These are phyloP conservation scores for Eimeria necatrix DNA, from an alignment of 169 alveolate species.

Conservation along the genomic window DNA sequence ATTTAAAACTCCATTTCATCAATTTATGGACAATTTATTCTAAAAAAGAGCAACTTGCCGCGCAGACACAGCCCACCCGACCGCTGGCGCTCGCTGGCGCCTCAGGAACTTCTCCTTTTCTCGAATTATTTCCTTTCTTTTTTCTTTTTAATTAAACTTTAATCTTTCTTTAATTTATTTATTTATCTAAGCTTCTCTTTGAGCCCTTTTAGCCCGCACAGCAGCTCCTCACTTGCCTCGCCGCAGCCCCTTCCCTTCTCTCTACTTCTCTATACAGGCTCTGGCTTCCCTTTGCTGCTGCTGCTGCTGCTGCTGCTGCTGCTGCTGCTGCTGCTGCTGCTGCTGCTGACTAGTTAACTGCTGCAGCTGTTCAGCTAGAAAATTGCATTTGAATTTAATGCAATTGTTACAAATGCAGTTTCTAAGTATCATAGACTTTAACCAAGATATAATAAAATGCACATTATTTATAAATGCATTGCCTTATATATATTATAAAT, in stretches of 20 bases:
- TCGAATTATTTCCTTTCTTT: background rate
- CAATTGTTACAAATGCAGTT: background rate
- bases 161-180: background rate
- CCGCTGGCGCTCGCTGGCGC: too few species aligned
- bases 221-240: background rate
- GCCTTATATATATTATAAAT: too few species aligned
- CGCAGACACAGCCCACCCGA: too few species aligned
- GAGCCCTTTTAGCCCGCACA: background rate
- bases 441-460: too few species aligned
- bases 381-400: background rate
- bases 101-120: too few species aligned
- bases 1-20: too few species aligned
- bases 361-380: background rate
- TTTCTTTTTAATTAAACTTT: background rate
- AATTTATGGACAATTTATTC: too few species aligned
- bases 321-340: conserved; percentile 29
- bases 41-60: too few species aligned
- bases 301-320: conserved; percentile 43
- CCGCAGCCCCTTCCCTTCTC: background rate
- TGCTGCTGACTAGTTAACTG: background rate
- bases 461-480: too few species aligned
- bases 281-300: background rate
- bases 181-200: background rate
- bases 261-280: too few species aligned
- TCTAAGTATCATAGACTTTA: background rate